Base-by-base conservation (phyloP, 768 basidiomycete species). In the Botryobasidium botryosum region DNA sequence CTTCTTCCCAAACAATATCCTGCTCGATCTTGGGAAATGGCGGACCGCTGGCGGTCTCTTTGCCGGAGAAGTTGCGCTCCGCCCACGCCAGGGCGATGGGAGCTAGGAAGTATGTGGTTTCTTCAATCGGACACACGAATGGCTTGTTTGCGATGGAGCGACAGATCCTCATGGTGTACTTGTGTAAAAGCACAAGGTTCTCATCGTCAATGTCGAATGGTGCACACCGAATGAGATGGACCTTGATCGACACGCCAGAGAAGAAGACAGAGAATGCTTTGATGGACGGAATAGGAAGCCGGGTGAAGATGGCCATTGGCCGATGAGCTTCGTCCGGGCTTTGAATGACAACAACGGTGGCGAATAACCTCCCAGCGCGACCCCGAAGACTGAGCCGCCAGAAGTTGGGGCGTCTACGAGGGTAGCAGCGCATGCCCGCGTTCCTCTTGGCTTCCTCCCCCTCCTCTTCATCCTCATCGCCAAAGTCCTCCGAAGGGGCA, bases 61-160 rank as follows among this genome's bases (percentile, higher is more conserved):
- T 27, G 44, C 39, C 32, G 23, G 29, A 1, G n/a, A 59, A 49
- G 31, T 44, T 40, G 25, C 35, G 10, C 17, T 41, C 44, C 37
- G 51, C 48, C 70, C 70, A 75, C 2, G 51, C 44, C 2, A 53
- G 6, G 15, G 55, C 52, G 31, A 86, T 62, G 5, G 85, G 81
- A 8, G 76, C 74, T 50, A 83, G 61, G 52, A 84, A 73, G 54
- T 77, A 85, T 13, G 68, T 57, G 64, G 76, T 72, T 15, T 70
- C 59, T 35, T 73, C 68, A 40, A 65, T 43, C 6, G 65, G 42
- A 57, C 76, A 77, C n/a, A 61, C 59, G 27, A 80, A 65, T 1
- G 76, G 68, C 54, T 83, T 86, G 61, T 84, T 85, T 52, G 69
- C 62, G 8, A 80, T 60, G 6, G 71, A 61, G 42, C 78, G 72